phyloP scores from a whole-genome alignment of 306 rosid species.

The Malus domestica region ASM211411v1 NC_041803.1:6449501-6450000 shows the following conservation, averaged over 20 bases:
- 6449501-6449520: constrained; percentile 65
- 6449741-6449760: constrained; percentile 23
- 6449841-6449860: constrained; percentile 75
- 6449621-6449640: constrained; percentile 50
- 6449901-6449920: constrained; percentile 87
- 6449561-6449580: constrained; percentile 58
- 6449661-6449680: constrained; percentile 47
- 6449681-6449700: constrained; percentile 51
- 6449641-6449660: constrained; percentile 29
- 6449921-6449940: constrained; percentile 46
- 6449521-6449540: constrained; percentile 71
- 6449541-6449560: constrained; percentile 82
- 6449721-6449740: neutral
- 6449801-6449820: constrained; percentile 48
- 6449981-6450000: constrained; percentile 23
- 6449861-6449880: constrained; percentile 67
- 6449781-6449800: constrained; percentile 72
- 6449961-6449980: constrained; percentile 69
- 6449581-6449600: constrained; percentile 43
- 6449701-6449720: constrained; percentile 29
- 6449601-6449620: constrained; percentile 47
- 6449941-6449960: constrained; percentile 31
- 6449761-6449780: constrained; percentile 59
- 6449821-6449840: constrained; percentile 63
- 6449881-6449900: constrained; percentile 45